Evolutionary conservation across 2,329 filamentous ascomycete species (phyloP), one percentile per base, ranked within the genome.

Genomic region (Epichloe glyceriae): DNA sequence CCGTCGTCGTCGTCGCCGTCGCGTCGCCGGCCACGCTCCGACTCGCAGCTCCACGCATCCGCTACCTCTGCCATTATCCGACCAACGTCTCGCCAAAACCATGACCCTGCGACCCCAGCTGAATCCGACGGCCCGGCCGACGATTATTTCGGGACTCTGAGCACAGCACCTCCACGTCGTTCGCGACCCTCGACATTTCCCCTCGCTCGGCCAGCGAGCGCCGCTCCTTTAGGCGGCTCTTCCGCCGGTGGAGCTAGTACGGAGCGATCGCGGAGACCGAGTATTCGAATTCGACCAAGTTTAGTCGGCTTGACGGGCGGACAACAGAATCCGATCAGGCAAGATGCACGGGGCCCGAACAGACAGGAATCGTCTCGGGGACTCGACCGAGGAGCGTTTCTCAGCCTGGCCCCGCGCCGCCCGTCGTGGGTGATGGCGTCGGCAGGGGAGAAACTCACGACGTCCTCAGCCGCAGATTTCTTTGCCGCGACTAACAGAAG

Each of bases 401-500:
- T 5, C 67, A 69, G 50, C 66, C 67, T n/a, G 43, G 42, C 6
- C 58, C 61, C 22, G 53, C 59, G 15, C 55, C 61, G 1, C 55
- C 57, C 4, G 8, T 60, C 5, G 41, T 58, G 5, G 55, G 43
- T 4, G 55, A 62, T 37, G 49, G 33, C 6, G 46, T 52, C n/a
- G 51, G 52, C 12, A 38, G 59, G 5, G 60, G 19, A 57, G 66
- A 12, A 60, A 63, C 48, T 64, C 63, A 20, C 55, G 64, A 38
- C 56, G 62, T 30, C 53, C 59, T 8, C 65, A 62, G 15, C 63
- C 62, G n/a, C 65, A 67, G 47, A 47, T 59, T 5, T 62, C 64
- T 37, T 55, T 70, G 58, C 68, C 68, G 12, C 64, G 68, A 39
- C 55, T 70, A 44, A 70, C 68, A 0, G 68, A 70, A 41, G 68